Evolutionary conservation across 1,284 basidiomycete species (phyloP), one percentile per base, ranked within the genome.

Genomic region (Austroboletus sp.): DNA sequence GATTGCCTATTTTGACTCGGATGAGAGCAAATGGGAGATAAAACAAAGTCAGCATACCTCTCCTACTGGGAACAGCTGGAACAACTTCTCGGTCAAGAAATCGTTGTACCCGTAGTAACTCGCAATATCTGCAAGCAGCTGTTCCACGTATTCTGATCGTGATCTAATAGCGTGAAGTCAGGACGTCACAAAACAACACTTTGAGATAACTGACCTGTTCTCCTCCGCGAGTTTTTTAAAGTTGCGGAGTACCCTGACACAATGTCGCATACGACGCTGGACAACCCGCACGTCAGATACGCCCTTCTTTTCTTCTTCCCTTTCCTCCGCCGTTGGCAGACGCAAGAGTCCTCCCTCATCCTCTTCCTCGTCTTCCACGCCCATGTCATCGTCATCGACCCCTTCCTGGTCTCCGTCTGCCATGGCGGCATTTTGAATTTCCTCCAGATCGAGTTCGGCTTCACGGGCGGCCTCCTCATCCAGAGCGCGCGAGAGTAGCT

Each of bases 51-150:
- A 6, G 6, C 42, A 48, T n/a, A 88, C 91, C 79, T 98, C 96
- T 46, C 86, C 82, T 6, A 94, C 84, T 4, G 90, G 79, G 70
- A 99, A 98, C 27, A 99, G 74, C 54, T 89, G 83, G 71, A 98
- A 95, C 17, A 99, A 73, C 70, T 97, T 97, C 63, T 94, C 89
- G 3, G 89, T 82, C 39, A 99, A 78, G 71, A 93, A 98, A 9
- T 89, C 84, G 61, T 98, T 98, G 72, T 99, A 98, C 35, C 96
- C 96, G 65, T 98, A 98, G 71, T 98, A 98, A 57, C 78, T 91
- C 12, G 82, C 83, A 58, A 97, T 91, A 59, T 97, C 92, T 34
- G 82, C 74, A 25, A 95, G 70, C 37, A 98, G 73, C 66, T 97
- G 95, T 34, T 89, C 82, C 37, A 88, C 75, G 58, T 98, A 94